Percentiles rank a stretch among this genome's conserved stretches.
phyloP scores from a whole-genome alignment of 352 stramenopile genomes.

The Halophytophthora batemanensis region DNA sequence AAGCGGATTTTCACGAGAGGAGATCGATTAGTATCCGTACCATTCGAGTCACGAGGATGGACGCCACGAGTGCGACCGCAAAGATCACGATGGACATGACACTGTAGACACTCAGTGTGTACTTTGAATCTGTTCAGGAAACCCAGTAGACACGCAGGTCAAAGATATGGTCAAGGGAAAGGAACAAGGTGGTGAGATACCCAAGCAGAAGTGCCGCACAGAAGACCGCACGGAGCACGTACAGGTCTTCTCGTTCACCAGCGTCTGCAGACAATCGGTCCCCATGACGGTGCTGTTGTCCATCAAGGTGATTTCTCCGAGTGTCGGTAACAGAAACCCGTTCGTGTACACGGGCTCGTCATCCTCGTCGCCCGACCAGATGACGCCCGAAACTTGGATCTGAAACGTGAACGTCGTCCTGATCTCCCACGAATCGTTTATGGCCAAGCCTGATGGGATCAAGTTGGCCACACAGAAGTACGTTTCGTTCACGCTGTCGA shows the following conservation, averaged over 20 bases:
- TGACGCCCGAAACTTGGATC: conserved; percentile 55
- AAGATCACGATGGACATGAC: conserved; percentile 87
- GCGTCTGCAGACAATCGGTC: conserved; percentile 64
- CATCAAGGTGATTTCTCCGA: conserved; percentile 63
- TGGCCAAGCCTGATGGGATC: conserved; percentile 51
- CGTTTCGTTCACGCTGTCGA: conserved; percentile 54
- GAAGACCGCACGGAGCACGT: conserved; percentile 17
- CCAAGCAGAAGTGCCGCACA: no score
- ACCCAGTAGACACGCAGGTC: not conserved
- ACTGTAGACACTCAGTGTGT: conserved; percentile 80
- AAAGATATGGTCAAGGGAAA: not conserved
- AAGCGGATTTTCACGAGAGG: not conserved
- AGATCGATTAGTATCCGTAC: conserved; percentile 19
- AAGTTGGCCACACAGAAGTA: conserved; percentile 78
- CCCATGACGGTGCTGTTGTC: conserved; percentile 48
- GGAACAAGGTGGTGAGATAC: no score
- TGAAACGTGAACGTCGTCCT: conserved; percentile 70
- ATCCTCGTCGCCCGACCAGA: conserved; percentile 32
- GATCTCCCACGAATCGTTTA: conserved; percentile 67
- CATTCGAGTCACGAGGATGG: conserved; percentile 81
- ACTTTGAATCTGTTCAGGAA: conserved; percentile 40
- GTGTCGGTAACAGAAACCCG: conserved; percentile 36
- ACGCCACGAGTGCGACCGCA: conserved; percentile 64
- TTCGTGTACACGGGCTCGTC: conserved; percentile 16
- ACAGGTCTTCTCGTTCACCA: conserved; percentile 65